Evolutionary conservation across 2,329 filamentous ascomycete genomes (phyloP), one percentile per base, ranked within the genome.

Genomic region (Hypoxylon sp.): DNA sequence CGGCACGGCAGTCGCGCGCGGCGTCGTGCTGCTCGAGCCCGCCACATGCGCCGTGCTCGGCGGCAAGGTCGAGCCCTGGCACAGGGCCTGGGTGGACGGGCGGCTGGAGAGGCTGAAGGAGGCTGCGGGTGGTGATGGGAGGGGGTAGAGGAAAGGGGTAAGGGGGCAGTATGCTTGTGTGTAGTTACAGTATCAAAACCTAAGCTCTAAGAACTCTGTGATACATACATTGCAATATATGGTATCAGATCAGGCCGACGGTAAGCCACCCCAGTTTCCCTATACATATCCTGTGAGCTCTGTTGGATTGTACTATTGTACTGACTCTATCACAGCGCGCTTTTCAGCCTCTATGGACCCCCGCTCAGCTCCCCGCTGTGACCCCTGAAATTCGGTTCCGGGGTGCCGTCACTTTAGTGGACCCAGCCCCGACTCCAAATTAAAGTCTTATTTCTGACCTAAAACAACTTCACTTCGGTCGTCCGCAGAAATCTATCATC

Each of bases 51-150:
- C 84, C n/a, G 70, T 96, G 2, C 75, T 97, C n/a, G 95, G 95
- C 1, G 95, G 95, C 0, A 96, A 91, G 76, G 83, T 98, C 40
- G 92, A 97, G 51, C 79, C 79, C 0, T 85, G 92, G 81, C 91
- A 98, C 70, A 88, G 85, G 70, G 81, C 81, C 6, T 98, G 94
- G 94, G 81, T 81, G 42, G 85, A 87, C 11, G 86, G 85, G 1
- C 82, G 90, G 62, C 87, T 97, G 73, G 82, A 81, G 45, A 83
- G 85, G 62, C 73, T 98, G 58, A 87, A 85, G 70, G 82, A 84
- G 47, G 83, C 81, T 10, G 83, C 88, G 15, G 78, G 80, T 17
- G 72, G 68, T 33, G 71, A 72, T 27, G 51, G 13, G 26, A 55
- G 54, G 5, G 48, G 56, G 24, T 63, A 42, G 52, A 15, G n/a